A percentile compares a stretch with the other conserved stretches of the same genome.
Evolutionary conservation across 768 basidiomycete genomes (phyloP).

Genomic region (Sporobolomyces phaffii): DNA sequence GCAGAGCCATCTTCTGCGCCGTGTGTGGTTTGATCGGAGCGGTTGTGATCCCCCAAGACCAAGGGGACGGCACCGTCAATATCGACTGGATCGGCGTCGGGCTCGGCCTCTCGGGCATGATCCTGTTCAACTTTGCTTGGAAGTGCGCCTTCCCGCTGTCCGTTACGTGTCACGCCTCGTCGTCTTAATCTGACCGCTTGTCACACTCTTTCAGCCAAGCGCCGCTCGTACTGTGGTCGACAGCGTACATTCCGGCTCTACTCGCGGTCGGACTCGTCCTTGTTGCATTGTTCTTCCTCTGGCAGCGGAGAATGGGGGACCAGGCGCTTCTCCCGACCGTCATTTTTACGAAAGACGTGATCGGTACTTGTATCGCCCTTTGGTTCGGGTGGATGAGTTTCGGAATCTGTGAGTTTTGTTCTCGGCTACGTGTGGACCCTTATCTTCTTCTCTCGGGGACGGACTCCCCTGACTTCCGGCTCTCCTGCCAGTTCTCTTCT

Average conservation of each 20-base stretch:
- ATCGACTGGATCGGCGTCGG: slow-evolving; percentile 14
- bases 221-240: slow-evolving; percentile 4
- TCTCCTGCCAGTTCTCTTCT: neutral
- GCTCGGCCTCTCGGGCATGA: neutral
- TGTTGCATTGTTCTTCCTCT: slow-evolving; percentile 3
- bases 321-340: neutral
- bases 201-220: slow-evolving; percentile 3
- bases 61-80: neutral
- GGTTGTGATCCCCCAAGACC: slow-evolving; percentile 5
- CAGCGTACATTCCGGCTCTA: slow-evolving; percentile 1
- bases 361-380: slow-evolving; percentile 5
- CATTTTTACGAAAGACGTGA: slow-evolving; percentile 3
- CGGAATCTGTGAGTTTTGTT: slow-evolving; percentile 2
- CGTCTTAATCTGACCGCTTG: too few species aligned
- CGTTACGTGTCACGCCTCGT: too few species aligned
- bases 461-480: too few species aligned
- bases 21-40: neutral
- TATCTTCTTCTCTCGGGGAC: neutral
- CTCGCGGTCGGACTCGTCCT: slow-evolving; percentile 3
- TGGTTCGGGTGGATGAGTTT: slow-evolving; percentile 21
- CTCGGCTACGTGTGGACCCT: neutral
- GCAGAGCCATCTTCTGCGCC: slow-evolving; percentile 11
- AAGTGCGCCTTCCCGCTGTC: neutral
- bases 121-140: slow-evolving; percentile 9
- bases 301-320: slow-evolving; percentile 1